Evolutionary conservation across 495 filamentous ascomycete genomes (phyloP), one percentile per base, ranked within the genome.

Genomic region (Penicillium diatomitis): DNA sequence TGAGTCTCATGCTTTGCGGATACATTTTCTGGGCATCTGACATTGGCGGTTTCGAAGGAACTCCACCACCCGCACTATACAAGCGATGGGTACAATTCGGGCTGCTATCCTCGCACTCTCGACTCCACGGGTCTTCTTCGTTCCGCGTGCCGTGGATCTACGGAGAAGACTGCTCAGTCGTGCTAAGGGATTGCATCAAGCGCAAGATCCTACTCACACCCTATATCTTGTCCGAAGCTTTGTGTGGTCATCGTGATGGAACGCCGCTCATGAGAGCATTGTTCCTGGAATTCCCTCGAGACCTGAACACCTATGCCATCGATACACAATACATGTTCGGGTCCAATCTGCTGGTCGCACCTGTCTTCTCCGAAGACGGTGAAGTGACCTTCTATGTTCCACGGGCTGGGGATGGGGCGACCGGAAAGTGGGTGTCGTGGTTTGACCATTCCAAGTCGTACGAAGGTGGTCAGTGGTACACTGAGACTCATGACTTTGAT

Each of bases 31-130:
- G 82, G 81, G 77, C 75, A 27, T 75, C 75, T 41, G 84, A 86
- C 58, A 88, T 88, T 49, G 84, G 84, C 34, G 84, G 84, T 10
- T 88, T 87, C 56, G 84, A 87, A 55, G 84, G 83, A 3, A 76
- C 69, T 7, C 84, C 83, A 6, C 72, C 76, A 5, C 77, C 83
- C 0, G 79, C 79, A 59, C 77, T 87, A 50, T 88, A 88, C 62
- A 88, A 87, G 62, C 78, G 84, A 33, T 88, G 84, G 84, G 82
- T 87, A 5, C 82, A 83, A 4, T 85, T 86, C 51, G 83, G 84
- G 0, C 72, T 87, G 0, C 60, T 88, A 9, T 85, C 80, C 53
- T 79, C 77, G 0, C 83, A 86, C 60, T 82, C 77, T 34, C 77
- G 83, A 3, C 69, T 88, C 4, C 83, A 86, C 61, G 84, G 84